Evolutionary conservation across 1,284 basidiomycete species (phyloP).

Genomic region (Paramarasmius palmivorus): DNA sequence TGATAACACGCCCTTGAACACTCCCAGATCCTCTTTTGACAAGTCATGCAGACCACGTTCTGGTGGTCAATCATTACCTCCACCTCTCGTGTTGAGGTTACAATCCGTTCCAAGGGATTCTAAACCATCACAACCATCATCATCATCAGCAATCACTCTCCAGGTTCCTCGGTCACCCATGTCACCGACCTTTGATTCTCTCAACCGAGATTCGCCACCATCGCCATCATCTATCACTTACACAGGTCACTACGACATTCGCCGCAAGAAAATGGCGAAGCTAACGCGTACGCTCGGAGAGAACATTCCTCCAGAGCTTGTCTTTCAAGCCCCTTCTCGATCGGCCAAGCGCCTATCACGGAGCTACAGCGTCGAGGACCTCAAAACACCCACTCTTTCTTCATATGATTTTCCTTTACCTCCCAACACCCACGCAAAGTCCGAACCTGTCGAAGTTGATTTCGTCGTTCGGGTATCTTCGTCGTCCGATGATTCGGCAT

Average conservation of each 20-base stretch:
- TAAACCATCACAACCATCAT: not conserved
- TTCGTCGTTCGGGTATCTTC: no score
- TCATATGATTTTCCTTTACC: no score
- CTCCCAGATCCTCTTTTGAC: no score
- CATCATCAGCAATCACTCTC: not conserved
- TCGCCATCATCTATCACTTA: not conserved
- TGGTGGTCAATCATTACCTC: conserved; percentile 7
- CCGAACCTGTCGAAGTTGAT: no score
- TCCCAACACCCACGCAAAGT: no score
- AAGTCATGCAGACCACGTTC: no score
- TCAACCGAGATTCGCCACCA: not conserved
- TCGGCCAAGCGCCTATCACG: not conserved
- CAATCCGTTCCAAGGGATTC: not conserved
- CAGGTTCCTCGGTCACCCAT: conserved; percentile 2
- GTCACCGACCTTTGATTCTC: conserved; percentile 8
- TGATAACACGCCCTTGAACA: no score
- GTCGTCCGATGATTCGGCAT: no score
- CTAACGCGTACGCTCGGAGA: conserved; percentile 44
- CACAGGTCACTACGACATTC: conserved; percentile 15
- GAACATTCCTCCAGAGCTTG: conserved; percentile 39
- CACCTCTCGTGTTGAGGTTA: conserved; percentile 9
- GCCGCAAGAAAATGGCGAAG: conserved; percentile 42
- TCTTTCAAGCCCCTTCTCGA: conserved; percentile 16
- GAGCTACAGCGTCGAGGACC: no score
- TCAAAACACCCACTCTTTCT: no score